Evolutionary conservation across 192 early-diverging fungal species (phyloP).

Genomic region (Entophlyctis luteolus): DNA sequence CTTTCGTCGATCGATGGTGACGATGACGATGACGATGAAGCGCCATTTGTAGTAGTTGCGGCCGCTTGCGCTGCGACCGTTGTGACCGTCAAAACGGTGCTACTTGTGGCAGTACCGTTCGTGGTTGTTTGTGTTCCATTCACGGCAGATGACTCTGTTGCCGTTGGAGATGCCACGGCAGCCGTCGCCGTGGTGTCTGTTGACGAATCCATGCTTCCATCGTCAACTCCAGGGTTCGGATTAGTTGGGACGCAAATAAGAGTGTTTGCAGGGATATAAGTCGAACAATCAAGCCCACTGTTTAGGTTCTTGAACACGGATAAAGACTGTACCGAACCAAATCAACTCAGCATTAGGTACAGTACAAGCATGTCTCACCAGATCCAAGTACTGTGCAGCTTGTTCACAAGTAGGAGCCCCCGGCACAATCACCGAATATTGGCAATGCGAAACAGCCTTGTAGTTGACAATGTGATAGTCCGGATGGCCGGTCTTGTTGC

Average conservation of each 20-base stretch:
- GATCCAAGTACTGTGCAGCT: background rate
- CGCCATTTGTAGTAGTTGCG: background rate
- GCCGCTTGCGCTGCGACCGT: background rate
- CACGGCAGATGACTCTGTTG: background rate
- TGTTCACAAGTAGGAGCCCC: slow-evolving; percentile 18
- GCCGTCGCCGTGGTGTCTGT: background rate
- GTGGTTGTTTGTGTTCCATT: no score
- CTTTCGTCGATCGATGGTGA: background rate
- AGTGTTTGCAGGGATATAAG: background rate
- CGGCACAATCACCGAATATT: background rate
- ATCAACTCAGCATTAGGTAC: background rate
- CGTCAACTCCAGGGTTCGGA: background rate
- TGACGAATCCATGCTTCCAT: background rate
- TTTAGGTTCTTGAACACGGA: background rate
- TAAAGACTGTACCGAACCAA: background rate
- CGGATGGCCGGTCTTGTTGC: background rate
- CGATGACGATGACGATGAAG: background rate
- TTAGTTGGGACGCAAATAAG: background rate
- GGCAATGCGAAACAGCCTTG: background rate
- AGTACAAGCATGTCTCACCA: background rate
- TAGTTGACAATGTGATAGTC: background rate
- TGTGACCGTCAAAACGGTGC: background rate
- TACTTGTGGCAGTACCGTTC: background rate
- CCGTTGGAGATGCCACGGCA: background rate
- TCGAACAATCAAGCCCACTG: background rate